Evolutionary conservation across 1,284 basidiomycete genomes (phyloP).

Genomic region (Tylopilus sp.): DNA sequence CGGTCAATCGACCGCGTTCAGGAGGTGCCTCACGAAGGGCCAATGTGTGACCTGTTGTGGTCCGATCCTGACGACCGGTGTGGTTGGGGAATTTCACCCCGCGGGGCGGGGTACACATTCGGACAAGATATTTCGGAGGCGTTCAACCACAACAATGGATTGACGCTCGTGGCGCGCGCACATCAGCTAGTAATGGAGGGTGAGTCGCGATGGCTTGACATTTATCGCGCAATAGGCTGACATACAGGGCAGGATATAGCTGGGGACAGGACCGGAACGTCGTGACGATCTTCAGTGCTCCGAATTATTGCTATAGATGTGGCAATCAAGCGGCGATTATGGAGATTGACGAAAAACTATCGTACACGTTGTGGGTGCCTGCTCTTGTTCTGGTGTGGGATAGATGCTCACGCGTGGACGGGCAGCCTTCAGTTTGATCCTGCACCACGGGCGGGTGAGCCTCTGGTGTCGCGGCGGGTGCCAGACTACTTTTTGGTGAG

Average conservation of each 20-base stretch:
- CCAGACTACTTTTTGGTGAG: slow-evolving; percentile 93
- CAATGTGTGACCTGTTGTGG: slow-evolving; percentile 99
- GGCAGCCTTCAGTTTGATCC: slow-evolving; percentile 97
- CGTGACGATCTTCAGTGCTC: slow-evolving; percentile 99
- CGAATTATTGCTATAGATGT: slow-evolving; percentile 99
- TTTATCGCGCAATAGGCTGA: slow-evolving; percentile 3
- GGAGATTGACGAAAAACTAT: slow-evolving; percentile 99
- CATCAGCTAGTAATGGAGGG: slow-evolving; percentile 99
- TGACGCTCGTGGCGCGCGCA: slow-evolving; percentile 92
- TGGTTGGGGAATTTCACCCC: slow-evolving; percentile 98
- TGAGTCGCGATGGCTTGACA: slow-evolving; percentile 31
- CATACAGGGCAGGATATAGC: slow-evolving; percentile 60
- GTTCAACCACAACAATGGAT: slow-evolving; percentile 98
- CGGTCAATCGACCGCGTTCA: slow-evolving; percentile 97
- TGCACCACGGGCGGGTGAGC: slow-evolving; percentile 95
- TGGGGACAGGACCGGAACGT: slow-evolving; percentile 99
- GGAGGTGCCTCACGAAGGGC: slow-evolving; percentile 98
- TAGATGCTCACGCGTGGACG: slow-evolving; percentile 13
- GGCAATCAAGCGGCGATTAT: slow-evolving; percentile 99
- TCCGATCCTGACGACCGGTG: slow-evolving; percentile 99
- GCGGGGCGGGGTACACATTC: slow-evolving; percentile 98
- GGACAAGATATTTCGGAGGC: slow-evolving; percentile 98
- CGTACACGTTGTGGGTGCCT: slow-evolving; percentile 78
- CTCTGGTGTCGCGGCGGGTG: slow-evolving; percentile 94
- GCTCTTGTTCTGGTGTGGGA: slow-evolving; percentile 4